A percentile compares a stretch with the other conserved stretches of the same genome.
Conservation (phyloP, 345 rosid species). For the Ceriops decandra region DNA sequence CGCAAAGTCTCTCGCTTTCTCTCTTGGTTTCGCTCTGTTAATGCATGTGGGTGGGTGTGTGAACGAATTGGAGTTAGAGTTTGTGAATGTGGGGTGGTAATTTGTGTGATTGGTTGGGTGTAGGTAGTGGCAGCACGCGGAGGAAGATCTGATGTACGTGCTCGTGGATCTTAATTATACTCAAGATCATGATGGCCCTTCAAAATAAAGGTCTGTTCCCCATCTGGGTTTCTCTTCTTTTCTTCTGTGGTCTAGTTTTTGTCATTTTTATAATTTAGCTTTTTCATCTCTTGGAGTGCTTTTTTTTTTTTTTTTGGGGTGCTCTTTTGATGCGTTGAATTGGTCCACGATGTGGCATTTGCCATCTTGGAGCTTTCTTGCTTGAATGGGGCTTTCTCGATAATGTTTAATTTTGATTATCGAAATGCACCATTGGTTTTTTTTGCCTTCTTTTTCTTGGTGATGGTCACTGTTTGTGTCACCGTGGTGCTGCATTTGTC, state of each 20-base stretch:
- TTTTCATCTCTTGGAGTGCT: background rate
- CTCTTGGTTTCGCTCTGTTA: background rate
- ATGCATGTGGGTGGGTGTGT: conserved; percentile 1
- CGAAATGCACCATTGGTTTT: background rate
- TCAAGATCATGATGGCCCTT: conserved; percentile 54
- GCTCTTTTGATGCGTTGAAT: background rate
- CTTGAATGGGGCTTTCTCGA: background rate
- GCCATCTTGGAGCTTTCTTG: background rate
- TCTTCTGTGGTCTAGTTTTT: background rate
- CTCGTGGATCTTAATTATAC: conserved; percentile 44
- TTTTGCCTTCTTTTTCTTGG: background rate
- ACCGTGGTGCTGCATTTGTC: background rate
- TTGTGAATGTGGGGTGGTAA: no score
- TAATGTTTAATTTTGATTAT: background rate
- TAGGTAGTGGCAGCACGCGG: conserved; percentile 37
- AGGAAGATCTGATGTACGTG: conserved; percentile 65
- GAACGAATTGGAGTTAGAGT: no score
- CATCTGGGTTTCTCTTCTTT: background rate
- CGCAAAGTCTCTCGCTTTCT: conserved; percentile 12
- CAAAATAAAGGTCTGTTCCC: conserved; percentile 46
- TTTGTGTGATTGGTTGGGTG: conserved; percentile 8
- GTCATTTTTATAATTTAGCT: background rate
- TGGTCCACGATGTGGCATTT: background rate
- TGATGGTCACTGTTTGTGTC: conserved; percentile 7
- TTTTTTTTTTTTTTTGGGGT: background rate